These are phyloP conservation scores for Mallotus nudiflorus DNA, from an alignment of 345 rosid genomes.

Conservation along the genomic window DNA sequence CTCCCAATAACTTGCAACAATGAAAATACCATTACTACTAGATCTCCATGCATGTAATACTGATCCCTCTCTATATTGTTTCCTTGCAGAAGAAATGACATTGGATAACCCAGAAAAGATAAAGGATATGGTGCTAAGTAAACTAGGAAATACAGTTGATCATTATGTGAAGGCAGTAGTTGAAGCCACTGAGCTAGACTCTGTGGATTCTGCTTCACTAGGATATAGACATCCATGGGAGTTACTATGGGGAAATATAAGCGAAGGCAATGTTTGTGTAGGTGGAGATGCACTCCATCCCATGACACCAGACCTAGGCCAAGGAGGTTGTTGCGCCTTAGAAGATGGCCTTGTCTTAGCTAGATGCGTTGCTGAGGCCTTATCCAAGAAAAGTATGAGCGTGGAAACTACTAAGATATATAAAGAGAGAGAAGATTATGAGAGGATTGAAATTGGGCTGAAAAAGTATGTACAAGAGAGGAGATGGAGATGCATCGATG, in stretches of 20 bases:
- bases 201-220: constrained; percentile 30
- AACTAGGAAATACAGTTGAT: constrained; percentile 32
- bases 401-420: too few relatives aligned
- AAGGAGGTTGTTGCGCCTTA: constrained; percentile 66
- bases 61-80: too few relatives aligned
- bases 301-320: constrained; percentile 72
- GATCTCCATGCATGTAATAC: too few relatives aligned
- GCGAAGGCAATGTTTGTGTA: constrained; percentile 58
- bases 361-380: constrained; percentile 59
- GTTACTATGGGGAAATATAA: constrained; percentile 50
- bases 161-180: constrained; percentile 34
- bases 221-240: constrained; percentile 59
- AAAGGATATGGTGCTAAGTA: constrained; percentile 48
- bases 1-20: too few relatives aligned
- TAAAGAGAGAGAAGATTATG: constrained; percentile 24
- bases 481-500: constrained; percentile 68
- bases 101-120: constrained; percentile 30
- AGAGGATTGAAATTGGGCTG: constrained; percentile 45
- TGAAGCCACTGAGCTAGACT: constrained; percentile 41
- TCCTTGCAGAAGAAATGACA: constrained; percentile 15
- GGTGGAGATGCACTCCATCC: constrained; percentile 79
- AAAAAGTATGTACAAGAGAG: constrained; percentile 48
- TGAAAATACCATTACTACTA: too few relatives aligned
- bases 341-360: constrained; percentile 69
- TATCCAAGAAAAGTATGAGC: too few relatives aligned